A percentile compares a stretch with the other conserved stretches of the same genome.
phyloP scores from a whole-genome alignment of 2,329 filamentous ascomycete species.

The Claviceps sp. region DNA sequence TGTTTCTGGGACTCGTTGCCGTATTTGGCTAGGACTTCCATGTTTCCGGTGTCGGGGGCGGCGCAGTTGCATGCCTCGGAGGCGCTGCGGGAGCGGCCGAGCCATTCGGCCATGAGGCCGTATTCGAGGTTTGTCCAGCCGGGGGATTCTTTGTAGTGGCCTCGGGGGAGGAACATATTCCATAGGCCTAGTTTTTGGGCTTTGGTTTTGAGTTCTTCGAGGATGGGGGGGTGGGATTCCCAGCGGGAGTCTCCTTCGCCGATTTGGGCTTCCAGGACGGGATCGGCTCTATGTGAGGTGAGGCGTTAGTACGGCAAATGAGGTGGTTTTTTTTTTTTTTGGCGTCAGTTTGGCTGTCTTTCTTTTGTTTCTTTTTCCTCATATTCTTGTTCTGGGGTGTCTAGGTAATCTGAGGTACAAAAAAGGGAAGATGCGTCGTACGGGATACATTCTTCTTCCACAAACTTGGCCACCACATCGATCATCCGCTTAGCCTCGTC shows the following conservation, averaged over 20 bases:
- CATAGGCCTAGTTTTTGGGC: conserved; percentile 76
- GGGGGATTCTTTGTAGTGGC: conserved; percentile 88
- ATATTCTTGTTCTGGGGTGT: not conserved
- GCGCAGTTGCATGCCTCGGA: conserved; percentile 84
- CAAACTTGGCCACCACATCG: conserved; percentile 85
- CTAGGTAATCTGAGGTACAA: not conserved
- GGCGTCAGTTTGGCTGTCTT: too few species aligned
- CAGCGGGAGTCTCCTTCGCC: conserved; percentile 67
- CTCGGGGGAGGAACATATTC: conserved; percentile 97
- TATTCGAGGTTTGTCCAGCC: conserved; percentile 95
- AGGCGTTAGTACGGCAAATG: too few species aligned
- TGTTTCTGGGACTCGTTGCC: conserved; percentile 75
- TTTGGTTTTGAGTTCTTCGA: conserved; percentile 81
- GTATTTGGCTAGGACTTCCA: conserved; percentile 90
- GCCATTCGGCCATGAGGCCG: conserved; percentile 89
- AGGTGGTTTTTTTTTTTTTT: too few species aligned
- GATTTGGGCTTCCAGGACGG: conserved; percentile 66
- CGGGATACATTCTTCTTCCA: conserved; percentile 89
- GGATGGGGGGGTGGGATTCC: conserved; percentile 62
- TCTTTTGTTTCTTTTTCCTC: not conserved
- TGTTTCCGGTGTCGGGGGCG: conserved; percentile 86
- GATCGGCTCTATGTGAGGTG: conserved; percentile 46
- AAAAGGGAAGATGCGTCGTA: conserved; percentile 16
- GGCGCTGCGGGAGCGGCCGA: conserved; percentile 73
- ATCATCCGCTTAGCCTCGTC: conserved; percentile 73